These are phyloP conservation scores for Shiraia sp. DNA, from an alignment of 2,329 filamentous ascomycete species.

Conservation along the genomic window DNA sequence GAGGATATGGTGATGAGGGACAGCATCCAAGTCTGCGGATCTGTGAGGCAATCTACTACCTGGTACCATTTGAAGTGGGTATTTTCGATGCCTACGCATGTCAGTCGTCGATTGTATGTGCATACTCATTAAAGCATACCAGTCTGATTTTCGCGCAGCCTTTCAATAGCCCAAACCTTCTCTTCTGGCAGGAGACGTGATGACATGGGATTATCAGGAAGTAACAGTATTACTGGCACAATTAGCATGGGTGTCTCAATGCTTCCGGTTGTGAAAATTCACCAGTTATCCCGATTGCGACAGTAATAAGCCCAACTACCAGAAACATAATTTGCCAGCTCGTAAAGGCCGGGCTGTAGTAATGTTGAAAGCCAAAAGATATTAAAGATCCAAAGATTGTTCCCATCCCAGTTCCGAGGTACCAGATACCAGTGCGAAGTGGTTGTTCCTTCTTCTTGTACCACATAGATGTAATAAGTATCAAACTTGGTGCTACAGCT, in stretches of 20 bases:
- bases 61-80: conserved; percentile 52
- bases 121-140: too few species aligned
- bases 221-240: conserved; percentile 52
- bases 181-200: conserved; percentile 21
- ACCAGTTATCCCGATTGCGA: conserved; percentile 33
- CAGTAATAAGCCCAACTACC: conserved; percentile 53
- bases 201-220: conserved; percentile 54
- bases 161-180: conserved; percentile 40
- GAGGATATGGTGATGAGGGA: conserved; percentile 37
- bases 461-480: conserved; percentile 69
- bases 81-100: too few species aligned
- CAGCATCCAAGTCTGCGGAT: conserved; percentile 47
- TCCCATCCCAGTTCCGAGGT: conserved; percentile 55
- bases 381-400: conserved; percentile 62
- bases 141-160: conserved; percentile 52
- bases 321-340: conserved; percentile 71
- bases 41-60: conserved; percentile 50
- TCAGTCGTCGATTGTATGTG: too few species aligned
- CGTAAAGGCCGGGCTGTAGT: conserved; percentile 53
- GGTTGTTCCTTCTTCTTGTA: conserved; percentile 67
- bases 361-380: conserved; percentile 63
- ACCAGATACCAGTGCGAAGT: conserved; percentile 49
- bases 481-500: conserved; percentile 57
- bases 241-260: conserved; percentile 1
- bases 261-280: not conserved